Conservation (phyloP, 768 basidiomycete genomes). For the Russula ochroleuca region DNA sequence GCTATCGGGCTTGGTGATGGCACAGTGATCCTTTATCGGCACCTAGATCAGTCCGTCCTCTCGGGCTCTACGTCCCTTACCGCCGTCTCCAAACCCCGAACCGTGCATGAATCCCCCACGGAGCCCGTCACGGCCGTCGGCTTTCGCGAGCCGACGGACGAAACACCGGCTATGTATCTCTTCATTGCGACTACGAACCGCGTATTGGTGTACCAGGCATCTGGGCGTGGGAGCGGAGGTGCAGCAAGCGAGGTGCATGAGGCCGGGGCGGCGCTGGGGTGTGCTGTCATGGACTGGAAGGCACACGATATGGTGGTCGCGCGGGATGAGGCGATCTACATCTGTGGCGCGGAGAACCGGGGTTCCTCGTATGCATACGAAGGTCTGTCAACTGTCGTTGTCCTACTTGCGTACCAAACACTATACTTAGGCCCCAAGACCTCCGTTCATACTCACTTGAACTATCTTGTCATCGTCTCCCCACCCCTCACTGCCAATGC, state of each 20-base stretch:
- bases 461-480: constrained; percentile 86
- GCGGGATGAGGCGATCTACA: constrained; percentile 86
- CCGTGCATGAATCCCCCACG: constrained; percentile 74
- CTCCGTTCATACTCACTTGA: constrained; percentile 68
- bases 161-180: constrained; percentile 46
- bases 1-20: constrained; percentile 95
- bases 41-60: constrained; percentile 84
- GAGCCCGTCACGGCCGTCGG: constrained; percentile 94
- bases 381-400: constrained; percentile 43
- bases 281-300: constrained; percentile 74
- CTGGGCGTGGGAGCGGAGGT: constrained; percentile 65
- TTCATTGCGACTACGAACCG: constrained; percentile 87
- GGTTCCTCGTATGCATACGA: constrained; percentile 89
- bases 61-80: constrained; percentile 60
- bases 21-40: constrained; percentile 84
- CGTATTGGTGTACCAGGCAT: constrained; percentile 70
- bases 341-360: constrained; percentile 76
- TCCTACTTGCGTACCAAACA: background rate
- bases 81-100: constrained; percentile 78
- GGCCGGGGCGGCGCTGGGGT: constrained; percentile 78
- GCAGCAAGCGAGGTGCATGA: constrained; percentile 75
- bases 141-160: constrained; percentile 60
- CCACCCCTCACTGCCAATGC: constrained; percentile 73
- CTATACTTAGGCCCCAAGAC: constrained; percentile 60
- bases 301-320: constrained; percentile 78